Evolutionary conservation across 202 grass and related monocot genomes (phyloP), one percentile per base, ranked within the genome.

Genomic region (Bolboschoenoplectus hybrid): DNA sequence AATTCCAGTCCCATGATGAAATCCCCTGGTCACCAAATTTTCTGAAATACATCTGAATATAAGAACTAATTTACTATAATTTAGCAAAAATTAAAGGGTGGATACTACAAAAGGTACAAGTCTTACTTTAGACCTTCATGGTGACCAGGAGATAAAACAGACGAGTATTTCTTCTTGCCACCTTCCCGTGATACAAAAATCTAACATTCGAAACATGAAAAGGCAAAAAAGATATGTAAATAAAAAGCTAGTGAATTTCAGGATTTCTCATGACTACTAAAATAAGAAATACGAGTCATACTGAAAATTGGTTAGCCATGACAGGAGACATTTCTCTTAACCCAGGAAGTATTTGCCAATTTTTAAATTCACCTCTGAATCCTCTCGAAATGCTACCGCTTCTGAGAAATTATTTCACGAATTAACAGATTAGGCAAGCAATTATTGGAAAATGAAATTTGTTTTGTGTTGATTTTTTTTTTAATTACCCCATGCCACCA

Each of bases 291-390:
- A 53, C 19, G 34, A 12, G 6, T 66, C 26, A 88, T 91, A 97
- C 95, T 63, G 95, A 97, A 89, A 97, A 97, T 82, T 97, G 95
- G 88, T 97, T 95, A 50, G 91, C 91, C 93, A 97, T 97, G 51
- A 97, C 95, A 58, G 93, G 91, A 67, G 93, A 93, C 67, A 85
- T 92, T 86, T 97, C 93, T 84, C 84, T 93, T 85, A 79, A 92
- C 87, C 95, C 93, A 85, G 95, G 95, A 81, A 87, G 85, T 87
- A 97, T 93, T 85, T 97, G 95, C 95, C 93, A 97, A 81, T 97
- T 85, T 67, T 92, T 95, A 46, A 97, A 97, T 87, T 97, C 95
- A 46, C 95, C 95, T 83, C 95, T 97, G 86, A 97, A 97, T 74
- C 95, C 95, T 92, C 95, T 97, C 65, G 95, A 97, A 83, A 97